These are phyloP conservation scores for Punctularia strigosozonata DNA, from an alignment of 768 basidiomycete genomes.

Conservation along the genomic window DNA sequence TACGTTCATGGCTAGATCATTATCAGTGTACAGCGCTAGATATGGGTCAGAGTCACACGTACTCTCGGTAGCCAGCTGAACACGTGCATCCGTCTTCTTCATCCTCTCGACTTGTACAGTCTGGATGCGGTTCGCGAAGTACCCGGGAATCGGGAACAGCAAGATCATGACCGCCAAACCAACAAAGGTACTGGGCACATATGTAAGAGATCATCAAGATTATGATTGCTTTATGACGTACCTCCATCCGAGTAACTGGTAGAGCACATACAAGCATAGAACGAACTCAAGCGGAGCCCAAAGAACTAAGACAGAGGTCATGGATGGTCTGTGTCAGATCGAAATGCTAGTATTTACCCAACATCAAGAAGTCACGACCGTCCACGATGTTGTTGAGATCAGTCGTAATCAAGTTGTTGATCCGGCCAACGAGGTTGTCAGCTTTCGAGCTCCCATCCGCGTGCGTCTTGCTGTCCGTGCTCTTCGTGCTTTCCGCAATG, in stretches of 20 bases:
- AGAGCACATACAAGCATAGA: constrained; percentile 29
- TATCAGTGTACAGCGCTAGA: background rate
- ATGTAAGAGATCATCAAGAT: constrained; percentile 32
- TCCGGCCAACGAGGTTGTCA: constrained; percentile 24
- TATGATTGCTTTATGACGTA: constrained; percentile 28
- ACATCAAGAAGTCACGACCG: constrained; percentile 15
- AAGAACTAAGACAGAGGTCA: constrained; percentile 12
- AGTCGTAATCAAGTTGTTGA: constrained; percentile 30
- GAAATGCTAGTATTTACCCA: constrained; percentile 4
- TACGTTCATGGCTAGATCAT: constrained; percentile 32
- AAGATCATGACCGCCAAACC: constrained; percentile 42
- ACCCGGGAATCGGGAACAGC: constrained; percentile 46
- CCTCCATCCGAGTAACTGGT: constrained; percentile 41
- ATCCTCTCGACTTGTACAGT: constrained; percentile 36
- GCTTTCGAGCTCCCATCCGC: constrained; percentile 4
- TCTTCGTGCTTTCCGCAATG: background rate
- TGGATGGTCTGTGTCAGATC: too few relatives aligned
- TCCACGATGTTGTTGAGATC: constrained; percentile 24
- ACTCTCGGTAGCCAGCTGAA: constrained; percentile 3
- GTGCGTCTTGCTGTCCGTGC: background rate
- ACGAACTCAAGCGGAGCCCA: constrained; percentile 28
- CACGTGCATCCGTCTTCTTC: constrained; percentile 35
- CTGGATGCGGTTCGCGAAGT: constrained; percentile 36
- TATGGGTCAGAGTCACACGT: constrained; percentile 1
- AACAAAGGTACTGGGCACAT: constrained; percentile 39